Conservation (phyloP, 2,329 filamentous ascomycete genomes). For the Phyllosticta capitalensis region DNA sequence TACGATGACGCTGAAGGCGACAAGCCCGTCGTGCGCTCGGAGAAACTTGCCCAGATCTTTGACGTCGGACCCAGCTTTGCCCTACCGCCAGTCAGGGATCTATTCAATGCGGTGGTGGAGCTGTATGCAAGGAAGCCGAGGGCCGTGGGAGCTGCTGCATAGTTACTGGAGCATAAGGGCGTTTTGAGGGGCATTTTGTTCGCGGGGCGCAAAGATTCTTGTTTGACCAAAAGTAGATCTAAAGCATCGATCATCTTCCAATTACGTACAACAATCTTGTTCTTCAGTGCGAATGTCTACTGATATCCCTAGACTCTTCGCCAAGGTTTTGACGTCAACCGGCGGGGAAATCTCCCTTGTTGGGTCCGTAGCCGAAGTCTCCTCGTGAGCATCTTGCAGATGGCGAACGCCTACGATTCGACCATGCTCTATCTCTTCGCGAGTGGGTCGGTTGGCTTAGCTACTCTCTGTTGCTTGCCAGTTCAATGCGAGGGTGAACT, state of each 20-base stretch:
- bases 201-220: not conserved
- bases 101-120: conserved; percentile 63
- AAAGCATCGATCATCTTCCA: not conserved
- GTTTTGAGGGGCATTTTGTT: not conserved
- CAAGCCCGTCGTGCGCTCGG: conserved; percentile 54
- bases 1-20: conserved; percentile 35
- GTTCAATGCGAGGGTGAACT: no score
- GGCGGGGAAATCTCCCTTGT: not conserved
- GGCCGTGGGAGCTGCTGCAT: not conserved
- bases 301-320: not conserved
- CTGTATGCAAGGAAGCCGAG: conserved; percentile 51
- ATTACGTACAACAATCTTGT: not conserved
- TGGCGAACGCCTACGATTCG: not conserved
- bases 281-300: not conserved
- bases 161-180: not conserved
- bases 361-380: not conserved
- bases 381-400: not conserved
- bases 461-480: no score
- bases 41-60: conserved; percentile 61
- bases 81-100: conserved; percentile 61
- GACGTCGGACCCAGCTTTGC: conserved; percentile 60
- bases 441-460: no score
- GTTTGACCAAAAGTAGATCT: not conserved
- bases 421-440: not conserved
- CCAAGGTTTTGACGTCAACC: not conserved